These are phyloP conservation scores for Fagus crenata DNA, from an alignment of 306 rosid genomes.

Conservation along the genomic window DNA sequence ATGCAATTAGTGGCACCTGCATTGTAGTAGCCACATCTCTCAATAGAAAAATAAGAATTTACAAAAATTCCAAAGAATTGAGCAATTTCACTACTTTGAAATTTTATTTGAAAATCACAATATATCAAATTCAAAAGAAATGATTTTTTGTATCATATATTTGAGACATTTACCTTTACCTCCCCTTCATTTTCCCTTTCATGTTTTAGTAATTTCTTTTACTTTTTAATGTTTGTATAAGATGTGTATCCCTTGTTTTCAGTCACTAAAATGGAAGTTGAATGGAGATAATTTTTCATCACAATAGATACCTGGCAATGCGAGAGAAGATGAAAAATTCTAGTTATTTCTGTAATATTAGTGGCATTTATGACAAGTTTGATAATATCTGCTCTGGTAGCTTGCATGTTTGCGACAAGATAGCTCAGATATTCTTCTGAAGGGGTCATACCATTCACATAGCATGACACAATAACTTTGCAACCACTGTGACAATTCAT, in stretches of 20 bases:
- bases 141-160: neutral
- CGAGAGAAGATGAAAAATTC: conserved; percentile 38
- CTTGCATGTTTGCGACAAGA: conserved; percentile 33
- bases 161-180: neutral
- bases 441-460: conserved; percentile 41
- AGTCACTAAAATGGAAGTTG: neutral
- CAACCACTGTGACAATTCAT: conserved; percentile 10
- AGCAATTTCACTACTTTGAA: neutral
- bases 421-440: conserved; percentile 33
- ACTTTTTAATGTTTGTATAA: neutral
- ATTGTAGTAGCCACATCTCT: conserved; percentile 8
- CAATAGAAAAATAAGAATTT: neutral
- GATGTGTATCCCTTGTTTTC: neutral
- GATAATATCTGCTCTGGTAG: conserved; percentile 42
- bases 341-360: conserved; percentile 40
- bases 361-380: conserved; percentile 41
- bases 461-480: conserved; percentile 45
- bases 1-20: conserved; percentile 48
- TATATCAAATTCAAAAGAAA: neutral
- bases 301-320: conserved; percentile 34
- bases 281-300: neutral
- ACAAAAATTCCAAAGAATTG: neutral
- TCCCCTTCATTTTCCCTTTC: neutral
- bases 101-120: neutral
- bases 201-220: neutral